Base-by-base conservation (phyloP, 2,329 filamentous ascomycete genomes). In the Dissoconium aciculare region DNA sequence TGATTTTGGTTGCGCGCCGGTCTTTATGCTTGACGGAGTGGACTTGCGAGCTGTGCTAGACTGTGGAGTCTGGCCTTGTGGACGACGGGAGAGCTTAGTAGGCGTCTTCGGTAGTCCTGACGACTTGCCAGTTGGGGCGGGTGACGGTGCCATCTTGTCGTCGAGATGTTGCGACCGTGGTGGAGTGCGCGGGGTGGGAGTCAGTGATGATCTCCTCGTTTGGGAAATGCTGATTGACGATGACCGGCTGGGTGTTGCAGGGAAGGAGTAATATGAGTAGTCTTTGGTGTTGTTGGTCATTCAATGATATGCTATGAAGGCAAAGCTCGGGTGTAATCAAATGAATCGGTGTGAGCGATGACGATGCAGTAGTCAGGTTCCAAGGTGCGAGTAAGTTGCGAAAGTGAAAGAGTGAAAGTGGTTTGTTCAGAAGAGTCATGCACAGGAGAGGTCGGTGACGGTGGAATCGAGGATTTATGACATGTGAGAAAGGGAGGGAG, bases 251-350 rank as follows among this genome's bases (percentile, higher is more conserved):
- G 62, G 60, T 28, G 62, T 63, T 32, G 58, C 60, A 46, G 62
- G 61, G 37, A 65, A 65, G 38, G 62, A 63, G 49, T 63, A 65
- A 51, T 64, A 65, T 32, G 58, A 56, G 57, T 65, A 65, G 43
- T 54, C 55, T 44, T 55, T 54, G 31, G 57, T 58, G 43, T 61
- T 58, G 48, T 56, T 57, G 47, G 57, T 59, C 62, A 65, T 65
- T 53, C 59, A 62, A 47, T 35, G n/a, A n/a, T n/a, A n/a, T n/a
- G n/a, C n/a, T n/a, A n/a, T n/a, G n/a, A n/a, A n/a, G n/a, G n/a
- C n/a, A n/a, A n/a, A n/a, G n/a, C n/a, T n/a, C n/a, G n/a, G n/a
- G n/a, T n/a, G n/a, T n/a, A n/a, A n/a, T n/a, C n/a, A n/a, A n/a
- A n/a, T n/a, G n/a, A n/a, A n/a, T n/a, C n/a, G n/a, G n/a, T n/a